These are phyloP conservation scores for Lactarius deliciosus DNA, from an alignment of 768 basidiomycete species.

Conservation along the genomic window DNA sequence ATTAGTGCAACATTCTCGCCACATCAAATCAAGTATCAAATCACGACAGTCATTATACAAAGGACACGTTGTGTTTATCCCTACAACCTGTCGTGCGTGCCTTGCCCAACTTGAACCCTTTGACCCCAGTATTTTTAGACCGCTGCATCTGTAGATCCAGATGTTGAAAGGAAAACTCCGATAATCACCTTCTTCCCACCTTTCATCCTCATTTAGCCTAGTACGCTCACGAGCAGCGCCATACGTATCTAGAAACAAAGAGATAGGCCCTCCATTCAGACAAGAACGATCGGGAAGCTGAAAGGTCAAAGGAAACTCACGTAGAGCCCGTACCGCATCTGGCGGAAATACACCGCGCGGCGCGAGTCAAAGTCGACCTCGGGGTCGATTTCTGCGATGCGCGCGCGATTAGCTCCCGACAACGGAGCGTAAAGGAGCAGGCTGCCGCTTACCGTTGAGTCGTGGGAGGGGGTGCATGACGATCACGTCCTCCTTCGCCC, in stretches of 20 bases:
- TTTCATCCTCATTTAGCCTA: slow-evolving; percentile 12
- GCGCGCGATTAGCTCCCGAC: slow-evolving; percentile 15
- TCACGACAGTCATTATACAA: neutral
- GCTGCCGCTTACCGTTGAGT: slow-evolving; percentile 63
- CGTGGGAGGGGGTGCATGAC: slow-evolving; percentile 99
- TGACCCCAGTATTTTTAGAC: neutral
- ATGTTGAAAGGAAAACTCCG: neutral
- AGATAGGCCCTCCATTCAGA: neutral
- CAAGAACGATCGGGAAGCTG: neutral
- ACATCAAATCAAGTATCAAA: neutral
- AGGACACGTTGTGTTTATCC: neutral
- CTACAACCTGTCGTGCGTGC: neutral
- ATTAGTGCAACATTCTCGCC: neutral
- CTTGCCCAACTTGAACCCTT: neutral
- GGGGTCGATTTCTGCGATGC: slow-evolving; percentile 86
- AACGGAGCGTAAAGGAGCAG: neutral
- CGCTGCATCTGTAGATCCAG: neutral
- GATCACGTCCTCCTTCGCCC: slow-evolving; percentile 96
- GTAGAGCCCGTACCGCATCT: slow-evolving; percentile 97
- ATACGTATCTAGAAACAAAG: slow-evolving; percentile 45
- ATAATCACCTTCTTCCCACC: neutral
- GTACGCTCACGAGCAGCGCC: slow-evolving; percentile 52
- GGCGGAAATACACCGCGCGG: slow-evolving; percentile 95
- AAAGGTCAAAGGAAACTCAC: slow-evolving; percentile 51
- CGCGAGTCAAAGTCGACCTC: slow-evolving; percentile 96